These are phyloP conservation scores for Fraxinus dipetala DNA, from an alignment of 305 asterid species.

Conservation along the genomic window DNA sequence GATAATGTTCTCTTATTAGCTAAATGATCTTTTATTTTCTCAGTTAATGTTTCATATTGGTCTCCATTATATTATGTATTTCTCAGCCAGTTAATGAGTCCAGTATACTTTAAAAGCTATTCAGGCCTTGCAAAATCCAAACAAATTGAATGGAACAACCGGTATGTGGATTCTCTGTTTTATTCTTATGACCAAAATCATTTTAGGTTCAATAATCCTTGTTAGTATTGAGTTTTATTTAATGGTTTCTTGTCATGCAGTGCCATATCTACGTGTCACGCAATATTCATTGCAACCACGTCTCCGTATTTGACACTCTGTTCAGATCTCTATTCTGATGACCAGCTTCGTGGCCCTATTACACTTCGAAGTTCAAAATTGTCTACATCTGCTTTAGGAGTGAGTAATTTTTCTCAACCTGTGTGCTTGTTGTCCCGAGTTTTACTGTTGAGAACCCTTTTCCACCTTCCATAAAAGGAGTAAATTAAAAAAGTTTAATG, in stretches of 20 bases:
- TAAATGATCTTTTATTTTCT: neutral
- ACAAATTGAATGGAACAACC: conserved; percentile 79
- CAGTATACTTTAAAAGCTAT: conserved; percentile 58
- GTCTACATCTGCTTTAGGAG: conserved; percentile 65
- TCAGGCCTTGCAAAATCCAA: conserved; percentile 43
- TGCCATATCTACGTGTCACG: conserved; percentile 68
- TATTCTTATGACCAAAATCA: neutral
- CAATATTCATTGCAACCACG: conserved; percentile 48
- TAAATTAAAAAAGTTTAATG: neutral
- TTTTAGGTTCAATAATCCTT: neutral
- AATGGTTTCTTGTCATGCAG: conserved; percentile 39
- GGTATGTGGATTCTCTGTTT: conserved; percentile 40
- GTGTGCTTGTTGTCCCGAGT: neutral
- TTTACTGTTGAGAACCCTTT: neutral
- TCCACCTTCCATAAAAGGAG: neutral
- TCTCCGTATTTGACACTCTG: conserved; percentile 54
- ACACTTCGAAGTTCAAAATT: conserved; percentile 52
- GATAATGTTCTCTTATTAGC: neutral
- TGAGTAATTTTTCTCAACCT: conserved; percentile 31
- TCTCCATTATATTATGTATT: neutral
- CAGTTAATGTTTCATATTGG: neutral
- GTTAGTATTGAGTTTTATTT: conserved; percentile 15
- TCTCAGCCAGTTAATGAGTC: conserved; percentile 50
- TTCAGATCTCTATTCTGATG: conserved; percentile 55
- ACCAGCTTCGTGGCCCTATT: conserved; percentile 37